phyloP scores from a whole-genome alignment of 768 basidiomycete genomes.

The Agaricus bisporus region DNA sequence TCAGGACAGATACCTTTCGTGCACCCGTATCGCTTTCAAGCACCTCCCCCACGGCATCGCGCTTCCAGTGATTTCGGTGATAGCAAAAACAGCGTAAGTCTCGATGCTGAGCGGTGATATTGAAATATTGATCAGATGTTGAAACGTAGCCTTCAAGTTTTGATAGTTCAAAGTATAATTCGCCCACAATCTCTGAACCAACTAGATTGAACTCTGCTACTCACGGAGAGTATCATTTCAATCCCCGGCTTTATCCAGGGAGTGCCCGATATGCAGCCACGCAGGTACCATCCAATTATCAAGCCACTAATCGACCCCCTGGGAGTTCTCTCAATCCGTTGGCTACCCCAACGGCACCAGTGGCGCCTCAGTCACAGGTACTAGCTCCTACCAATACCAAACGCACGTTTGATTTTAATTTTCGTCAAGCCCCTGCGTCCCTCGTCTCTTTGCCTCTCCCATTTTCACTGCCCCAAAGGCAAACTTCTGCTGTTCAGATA shows the following conservation, averaged over 20 bases:
- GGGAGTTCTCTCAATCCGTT: background rate
- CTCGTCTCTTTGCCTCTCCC: slow-evolving; percentile 5
- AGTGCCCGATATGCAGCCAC: slow-evolving; percentile 4
- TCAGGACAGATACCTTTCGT: slow-evolving; percentile 1
- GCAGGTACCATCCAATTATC: background rate
- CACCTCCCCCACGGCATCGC: slow-evolving; percentile 1
- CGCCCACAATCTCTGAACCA: background rate
- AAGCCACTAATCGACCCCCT: background rate
- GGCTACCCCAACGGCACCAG: background rate
- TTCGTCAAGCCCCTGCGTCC: background rate
- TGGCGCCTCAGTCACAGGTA: background rate
- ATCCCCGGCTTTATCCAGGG: slow-evolving; percentile 7
- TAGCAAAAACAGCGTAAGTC: background rate
- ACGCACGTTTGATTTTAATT: background rate
- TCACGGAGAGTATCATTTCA: slow-evolving; percentile 5
- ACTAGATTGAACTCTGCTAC: background rate
- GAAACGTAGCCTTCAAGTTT: background rate
- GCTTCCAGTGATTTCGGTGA: slow-evolving; percentile 1
- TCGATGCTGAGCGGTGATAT: too few relatives aligned
- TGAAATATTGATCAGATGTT: background rate
- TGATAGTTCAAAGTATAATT: background rate
- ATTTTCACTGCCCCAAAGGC: background rate
- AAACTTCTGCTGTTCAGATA: background rate
- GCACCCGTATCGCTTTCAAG: background rate
- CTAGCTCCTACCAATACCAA: background rate